Conservation (phyloP, 169 alveolate genomes). For the Cryptosporidium tyzzeri region DNA sequence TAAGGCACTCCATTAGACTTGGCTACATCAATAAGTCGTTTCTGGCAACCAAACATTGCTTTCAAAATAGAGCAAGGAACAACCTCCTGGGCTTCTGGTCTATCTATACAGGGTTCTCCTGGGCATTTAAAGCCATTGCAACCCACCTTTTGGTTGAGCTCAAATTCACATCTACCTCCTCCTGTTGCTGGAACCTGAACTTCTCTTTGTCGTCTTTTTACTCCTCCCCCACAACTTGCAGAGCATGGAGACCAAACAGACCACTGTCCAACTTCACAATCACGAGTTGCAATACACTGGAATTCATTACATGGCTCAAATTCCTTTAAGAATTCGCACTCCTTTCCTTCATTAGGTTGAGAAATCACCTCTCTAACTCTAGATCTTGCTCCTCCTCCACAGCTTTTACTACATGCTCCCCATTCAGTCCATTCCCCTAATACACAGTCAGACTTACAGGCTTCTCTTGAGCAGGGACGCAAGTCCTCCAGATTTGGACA, state of each 20-base stretch:
- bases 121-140: conserved; percentile 77
- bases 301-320: conserved; percentile 76
- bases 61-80: conserved; percentile 78
- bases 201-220: conserved; percentile 77
- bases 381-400: conserved; percentile 79
- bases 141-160: conserved; percentile 63
- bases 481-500: conserved; percentile 50
- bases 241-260: conserved; percentile 80
- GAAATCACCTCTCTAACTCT: conserved; percentile 30
- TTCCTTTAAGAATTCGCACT: conserved; percentile 76
- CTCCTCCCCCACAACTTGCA: conserved; percentile 83
- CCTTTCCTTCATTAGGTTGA: conserved; percentile 76
- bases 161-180: conserved; percentile 61
- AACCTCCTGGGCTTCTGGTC: conserved; percentile 79
- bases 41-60: conserved; percentile 81
- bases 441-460: conserved; percentile 76
- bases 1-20: conserved; percentile 76
- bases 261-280: conserved; percentile 81
- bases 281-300: conserved; percentile 77
- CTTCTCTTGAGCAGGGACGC: conserved; percentile 74
- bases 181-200: conserved; percentile 75
- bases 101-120: conserved; percentile 79
- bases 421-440: conserved; percentile 79
- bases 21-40: conserved; percentile 77
- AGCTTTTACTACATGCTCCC: conserved; percentile 79